Evolutionary conservation across 1,139 yeast species (phyloP), one percentile per base, ranked within the genome.

Genomic region (Saccharomycopsis hybrid): DNA sequence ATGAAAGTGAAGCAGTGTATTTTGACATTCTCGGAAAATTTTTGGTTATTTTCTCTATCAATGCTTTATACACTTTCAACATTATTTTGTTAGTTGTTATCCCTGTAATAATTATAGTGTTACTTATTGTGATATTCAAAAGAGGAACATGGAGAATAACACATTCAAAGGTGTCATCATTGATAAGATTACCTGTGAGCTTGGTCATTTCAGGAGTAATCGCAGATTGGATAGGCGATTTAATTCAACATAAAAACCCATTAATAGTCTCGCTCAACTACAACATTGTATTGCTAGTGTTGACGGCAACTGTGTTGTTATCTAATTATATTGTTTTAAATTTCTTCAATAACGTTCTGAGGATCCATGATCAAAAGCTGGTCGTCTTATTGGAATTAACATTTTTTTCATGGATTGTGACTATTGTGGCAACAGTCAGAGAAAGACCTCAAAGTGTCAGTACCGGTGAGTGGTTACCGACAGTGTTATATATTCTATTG

Each of bases 311-410:
- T 5, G 78, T 80, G 57, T 57, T 82, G 39, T 62, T 85, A 32
- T 53, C 73, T 44, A 83, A 82, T 59, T 84, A 82, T 59, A 43
- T 75, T 2, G 54, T 83, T 28, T 67, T 85, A 57, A 79, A 82
- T 32, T 56, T 76, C 13, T 72, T 78, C 54, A 72, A 73, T 47
- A 68, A 71, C 53, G 60, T 75, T 43, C 73, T 76, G 57, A 81
- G 85, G 5, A 77, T 80, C 33, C 85, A 81, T 58, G 94, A 68
- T 61, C 88, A 85, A 59, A 88, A 87, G 62, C 73, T 86, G 54
- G 70, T 84, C 41, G 72, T 78, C 1, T 69, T 84, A n/a, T 60
- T 85, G 33, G 83, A 84, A 63, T 64, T 78, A 9, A 73, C 82
- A 25, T 62, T 74, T 29, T 50, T 77, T 1, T 68, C 76, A 52